Percentiles rank a stretch among this genome's conserved stretches.
phyloP scores from a whole-genome alignment of 139 green algal species.

The Micractinium conductrix region DNA sequence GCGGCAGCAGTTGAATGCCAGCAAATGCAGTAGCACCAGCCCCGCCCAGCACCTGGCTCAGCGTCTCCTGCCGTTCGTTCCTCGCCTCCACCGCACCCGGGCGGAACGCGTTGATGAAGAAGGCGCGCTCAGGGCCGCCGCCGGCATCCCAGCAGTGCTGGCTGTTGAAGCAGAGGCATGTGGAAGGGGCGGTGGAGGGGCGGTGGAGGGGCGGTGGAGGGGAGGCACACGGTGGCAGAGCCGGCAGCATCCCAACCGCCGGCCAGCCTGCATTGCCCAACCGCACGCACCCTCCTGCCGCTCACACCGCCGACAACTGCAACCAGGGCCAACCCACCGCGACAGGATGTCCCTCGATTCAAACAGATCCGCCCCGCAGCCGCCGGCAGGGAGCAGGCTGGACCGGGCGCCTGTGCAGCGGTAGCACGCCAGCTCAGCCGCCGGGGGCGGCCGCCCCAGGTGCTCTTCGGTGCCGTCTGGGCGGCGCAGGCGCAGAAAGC shows the following conservation, averaged over 20 bases:
- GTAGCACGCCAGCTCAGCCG: neutral
- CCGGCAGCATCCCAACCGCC: neutral
- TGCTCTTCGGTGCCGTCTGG: slow-evolving; percentile 1
- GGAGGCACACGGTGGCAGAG: neutral
- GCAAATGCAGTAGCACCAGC: no score
- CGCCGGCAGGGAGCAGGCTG: neutral
- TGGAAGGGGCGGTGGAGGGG: neutral
- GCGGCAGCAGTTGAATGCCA: neutral
- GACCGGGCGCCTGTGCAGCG: slow-evolving; percentile 1
- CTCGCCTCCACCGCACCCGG: neutral
- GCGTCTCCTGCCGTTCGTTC: slow-evolving; percentile 13
- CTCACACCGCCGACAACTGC: no score
- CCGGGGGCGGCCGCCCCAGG: neutral
- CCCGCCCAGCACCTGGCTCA: slow-evolving; percentile 8
- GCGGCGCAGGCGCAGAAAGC: neutral
- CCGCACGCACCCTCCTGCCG: neutral
- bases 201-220: neutral
- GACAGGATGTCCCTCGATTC: neutral
- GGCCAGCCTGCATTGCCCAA: no score
- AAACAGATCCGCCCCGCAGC: slow-evolving; percentile 11
- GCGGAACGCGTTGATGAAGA: slow-evolving; percentile 3
- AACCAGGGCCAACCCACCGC: neutral
- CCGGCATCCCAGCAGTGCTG: slow-evolving; percentile 30
- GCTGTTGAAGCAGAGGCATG: neutral
- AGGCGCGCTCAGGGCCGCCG: slow-evolving; percentile 7